A percentile compares a stretch with the other conserved stretches of the same genome.
Conservation (phyloP, 2,329 filamentous ascomycete species). For the Pseudogymnoascus sp. region DNA sequence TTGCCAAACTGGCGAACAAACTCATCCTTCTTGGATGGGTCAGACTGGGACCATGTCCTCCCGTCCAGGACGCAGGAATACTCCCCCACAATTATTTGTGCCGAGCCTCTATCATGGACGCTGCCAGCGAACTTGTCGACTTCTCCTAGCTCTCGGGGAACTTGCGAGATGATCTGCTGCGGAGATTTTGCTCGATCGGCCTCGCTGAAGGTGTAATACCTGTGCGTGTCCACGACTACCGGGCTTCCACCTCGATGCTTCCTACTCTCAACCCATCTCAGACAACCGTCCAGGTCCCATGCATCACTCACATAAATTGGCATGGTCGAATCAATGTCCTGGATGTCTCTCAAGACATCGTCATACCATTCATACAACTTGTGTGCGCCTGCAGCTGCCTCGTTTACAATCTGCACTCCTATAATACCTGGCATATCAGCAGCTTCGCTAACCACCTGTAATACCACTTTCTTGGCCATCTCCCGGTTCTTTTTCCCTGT, state of each 20-base stretch:
- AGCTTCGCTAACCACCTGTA: conserved; percentile 35
- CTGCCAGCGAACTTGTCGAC: conserved; percentile 41
- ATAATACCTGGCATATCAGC: conserved; percentile 33
- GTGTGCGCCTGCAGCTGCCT: conserved; percentile 42
- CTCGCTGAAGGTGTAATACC: conserved; percentile 51
- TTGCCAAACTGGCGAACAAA: conserved; percentile 41
- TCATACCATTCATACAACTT: conserved; percentile 53
- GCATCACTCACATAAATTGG: conserved; percentile 52
- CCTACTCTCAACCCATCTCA: conserved; percentile 38
- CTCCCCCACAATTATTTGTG: conserved; percentile 47
- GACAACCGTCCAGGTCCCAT: conserved; percentile 42
- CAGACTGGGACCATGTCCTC: conserved; percentile 42
- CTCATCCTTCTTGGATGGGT: conserved; percentile 35
- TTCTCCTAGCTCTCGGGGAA: conserved; percentile 36
- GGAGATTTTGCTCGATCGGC: conserved; percentile 43
- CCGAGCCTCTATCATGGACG: conserved; percentile 41
- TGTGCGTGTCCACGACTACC: conserved; percentile 50
- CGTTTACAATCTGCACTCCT: conserved; percentile 52
- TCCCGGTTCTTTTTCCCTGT: conserved; percentile 34
- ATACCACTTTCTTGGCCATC: conserved; percentile 43
- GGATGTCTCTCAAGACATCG: conserved; percentile 39
- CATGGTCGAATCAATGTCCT: conserved; percentile 39
- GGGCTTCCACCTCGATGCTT: conserved; percentile 34
- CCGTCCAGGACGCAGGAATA: conserved; percentile 50
- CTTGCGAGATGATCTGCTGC: conserved; percentile 42